These are phyloP conservation scores for Daldinia eschscholtzii DNA, from an alignment of 2,329 filamentous ascomycete species.

Conservation along the genomic window DNA sequence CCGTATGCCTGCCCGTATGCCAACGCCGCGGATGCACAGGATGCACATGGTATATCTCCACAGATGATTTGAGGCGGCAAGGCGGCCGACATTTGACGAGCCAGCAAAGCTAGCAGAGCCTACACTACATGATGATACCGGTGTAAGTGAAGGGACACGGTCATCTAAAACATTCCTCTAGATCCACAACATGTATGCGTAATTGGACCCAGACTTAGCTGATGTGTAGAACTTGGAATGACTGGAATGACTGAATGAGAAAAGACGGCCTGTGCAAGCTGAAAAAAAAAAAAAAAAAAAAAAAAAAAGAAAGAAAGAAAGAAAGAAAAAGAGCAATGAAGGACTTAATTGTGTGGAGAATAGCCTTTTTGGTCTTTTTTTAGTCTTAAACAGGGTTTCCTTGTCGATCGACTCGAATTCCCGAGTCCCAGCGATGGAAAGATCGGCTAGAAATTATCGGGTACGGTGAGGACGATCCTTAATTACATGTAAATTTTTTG, in stretches of 20 bases:
- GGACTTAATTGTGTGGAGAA: slow-evolving; percentile 27
- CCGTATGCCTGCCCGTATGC: neutral
- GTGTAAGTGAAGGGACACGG: slow-evolving; percentile 1
- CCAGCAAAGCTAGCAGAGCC: slow-evolving; percentile 8
- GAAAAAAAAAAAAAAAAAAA: slow-evolving; percentile 13
- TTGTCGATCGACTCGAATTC: slow-evolving; percentile 40
- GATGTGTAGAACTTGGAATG: neutral
- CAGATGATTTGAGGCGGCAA: slow-evolving; percentile 10
- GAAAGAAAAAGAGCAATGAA: slow-evolving; percentile 27
- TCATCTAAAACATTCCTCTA: slow-evolving; percentile 10
- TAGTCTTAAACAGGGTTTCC: slow-evolving; percentile 32
- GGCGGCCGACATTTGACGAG: slow-evolving; percentile 19
- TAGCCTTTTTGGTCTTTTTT: slow-evolving; percentile 4
- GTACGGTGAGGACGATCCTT: slow-evolving; percentile 18
- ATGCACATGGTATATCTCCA: neutral
- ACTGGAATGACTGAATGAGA: neutral
- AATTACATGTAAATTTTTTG: slow-evolving; percentile 17
- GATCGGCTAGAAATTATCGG: slow-evolving; percentile 30
- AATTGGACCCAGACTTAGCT: slow-evolving; percentile 1
- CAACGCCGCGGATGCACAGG: slow-evolving; percentile 12
- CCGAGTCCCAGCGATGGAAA: slow-evolving; percentile 39
- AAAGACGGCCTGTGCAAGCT: neutral
- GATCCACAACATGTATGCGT: neutral
- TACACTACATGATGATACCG: slow-evolving; percentile 4
- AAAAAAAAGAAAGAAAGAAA: slow-evolving; percentile 19